Conservation (phyloP, 495 filamentous ascomycete genomes). For the Neurospora sp. region DNA sequence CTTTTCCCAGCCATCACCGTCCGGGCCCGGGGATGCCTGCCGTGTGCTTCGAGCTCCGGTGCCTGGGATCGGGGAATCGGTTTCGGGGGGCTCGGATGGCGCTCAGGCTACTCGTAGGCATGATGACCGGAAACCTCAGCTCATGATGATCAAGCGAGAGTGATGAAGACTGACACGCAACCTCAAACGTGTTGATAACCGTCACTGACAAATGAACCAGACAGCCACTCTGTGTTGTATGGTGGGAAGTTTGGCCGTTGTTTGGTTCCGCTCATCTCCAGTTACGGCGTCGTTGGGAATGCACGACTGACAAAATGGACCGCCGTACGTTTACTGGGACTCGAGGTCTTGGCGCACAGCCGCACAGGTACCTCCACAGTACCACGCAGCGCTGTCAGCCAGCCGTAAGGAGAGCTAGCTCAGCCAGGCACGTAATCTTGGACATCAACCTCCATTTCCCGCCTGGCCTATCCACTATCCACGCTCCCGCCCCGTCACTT, state of each 20-base stretch:
- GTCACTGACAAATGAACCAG: no score
- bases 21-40: background rate
- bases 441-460: constrained; percentile 12
- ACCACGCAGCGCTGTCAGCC: background rate
- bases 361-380: constrained; percentile 3
- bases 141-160: no score
- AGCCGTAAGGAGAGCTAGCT: constrained; percentile 12
- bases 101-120: background rate
- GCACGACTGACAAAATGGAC: background rate
- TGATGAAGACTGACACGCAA: no score
- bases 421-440: constrained; percentile 27
- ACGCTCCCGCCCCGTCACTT: constrained; percentile 7
- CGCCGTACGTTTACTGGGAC: constrained; percentile 12
- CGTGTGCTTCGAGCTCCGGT: background rate
- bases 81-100: background rate
- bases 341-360: constrained; percentile 13
- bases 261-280: background rate
- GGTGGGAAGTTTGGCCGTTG: background rate
- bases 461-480: constrained; percentile 1
- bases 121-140: no score
- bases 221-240: no score
- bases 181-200: no score
- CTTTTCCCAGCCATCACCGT: background rate
- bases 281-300: background rate
- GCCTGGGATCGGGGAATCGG: background rate